Conservation (phyloP, 2,329 filamentous ascomycete species). For the Clonostachys rhizophaga region DNA sequence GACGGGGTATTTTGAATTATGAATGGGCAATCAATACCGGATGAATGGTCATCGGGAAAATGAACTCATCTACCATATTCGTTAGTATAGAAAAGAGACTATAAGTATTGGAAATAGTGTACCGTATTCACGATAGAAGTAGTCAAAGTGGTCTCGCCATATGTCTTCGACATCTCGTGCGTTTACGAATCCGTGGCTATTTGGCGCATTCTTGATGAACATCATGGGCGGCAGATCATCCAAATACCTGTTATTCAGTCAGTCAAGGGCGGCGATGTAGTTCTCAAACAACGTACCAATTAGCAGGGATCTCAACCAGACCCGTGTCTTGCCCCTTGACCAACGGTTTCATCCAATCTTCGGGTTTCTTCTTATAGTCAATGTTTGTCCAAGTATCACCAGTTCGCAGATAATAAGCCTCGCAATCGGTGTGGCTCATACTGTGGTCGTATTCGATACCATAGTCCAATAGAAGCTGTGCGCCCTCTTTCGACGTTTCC, state of each 20-base stretch:
- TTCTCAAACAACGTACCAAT: conserved; percentile 39
- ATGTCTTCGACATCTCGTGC: conserved; percentile 54
- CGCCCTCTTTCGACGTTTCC: conserved; percentile 66
- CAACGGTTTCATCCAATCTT: conserved; percentile 64
- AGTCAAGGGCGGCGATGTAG: too few species aligned
- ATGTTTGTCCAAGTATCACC: conserved; percentile 64
- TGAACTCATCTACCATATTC: conserved; percentile 53
- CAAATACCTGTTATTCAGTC: not conserved
- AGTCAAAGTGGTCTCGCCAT: conserved; percentile 65
- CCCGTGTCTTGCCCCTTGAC: conserved; percentile 53
- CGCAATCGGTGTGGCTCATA: conserved; percentile 61
- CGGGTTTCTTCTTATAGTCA: conserved; percentile 58
- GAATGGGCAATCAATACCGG: conserved; percentile 25
- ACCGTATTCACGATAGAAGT: conserved; percentile 67
- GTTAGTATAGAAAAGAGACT: too few species aligned
- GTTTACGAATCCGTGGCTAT: conserved; percentile 58
- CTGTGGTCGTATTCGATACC: conserved; percentile 68
- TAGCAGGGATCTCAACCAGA: conserved; percentile 59
- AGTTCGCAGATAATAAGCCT: conserved; percentile 58
- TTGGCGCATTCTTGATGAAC: conserved; percentile 64
- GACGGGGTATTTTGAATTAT: too few species aligned
- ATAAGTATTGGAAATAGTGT: too few species aligned
- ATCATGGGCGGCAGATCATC: conserved; percentile 66
- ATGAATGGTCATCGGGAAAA: conserved; percentile 75
- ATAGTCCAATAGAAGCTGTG: conserved; percentile 59